Evolutionary conservation across 176 grass and related monocot species (phyloP), one percentile per base, ranked within the genome.

Genomic region (Musa acuminata): DNA sequence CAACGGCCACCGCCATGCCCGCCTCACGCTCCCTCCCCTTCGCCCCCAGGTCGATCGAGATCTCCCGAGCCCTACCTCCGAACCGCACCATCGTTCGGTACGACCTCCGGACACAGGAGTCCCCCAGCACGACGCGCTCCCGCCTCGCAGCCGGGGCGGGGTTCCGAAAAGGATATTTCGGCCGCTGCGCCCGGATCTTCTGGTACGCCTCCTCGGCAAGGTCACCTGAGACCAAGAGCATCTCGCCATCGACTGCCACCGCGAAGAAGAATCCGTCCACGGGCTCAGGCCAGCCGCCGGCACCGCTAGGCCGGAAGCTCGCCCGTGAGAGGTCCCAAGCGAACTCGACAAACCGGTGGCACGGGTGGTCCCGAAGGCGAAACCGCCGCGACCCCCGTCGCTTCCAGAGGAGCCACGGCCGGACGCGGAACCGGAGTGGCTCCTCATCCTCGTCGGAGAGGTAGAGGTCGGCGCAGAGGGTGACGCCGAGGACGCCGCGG

Each of bases 261-360:
- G 90, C 87, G 13, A 97, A 81, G 84, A 88, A 97, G 76, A 88
- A 97, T 0, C 94, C 85, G 7, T 85, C 84, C 3, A 62, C 80
- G 0, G 94, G 94, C 80, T 97, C 94, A 0, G 87, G 87, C 4
- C 67, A 9, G 8, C 4, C 17, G 8, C 83, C 84, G 3, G 81
- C 84, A 2, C 90, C 86, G 0, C 80, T 64, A 0, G 58, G 21
- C 55, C 82, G 58, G 83, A 97, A 97, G 5, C 76, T 71, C 68
- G 94, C 90, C 49, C 81, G 85, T 13, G 87, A 79, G 51, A 97
- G 81, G 83, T 97, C 87, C 94, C 94, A 97, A 1, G 83, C 77
- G 52, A 97, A 67, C 68, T 91, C 84, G 25, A 91, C 82, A 64
- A 71, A 75, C 11, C 85, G 79, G 80, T 51, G 73, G 8, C 59